Conservation (phyloP, 1,284 basidiomycete genomes). For the Trichosporon sp. region DNA sequence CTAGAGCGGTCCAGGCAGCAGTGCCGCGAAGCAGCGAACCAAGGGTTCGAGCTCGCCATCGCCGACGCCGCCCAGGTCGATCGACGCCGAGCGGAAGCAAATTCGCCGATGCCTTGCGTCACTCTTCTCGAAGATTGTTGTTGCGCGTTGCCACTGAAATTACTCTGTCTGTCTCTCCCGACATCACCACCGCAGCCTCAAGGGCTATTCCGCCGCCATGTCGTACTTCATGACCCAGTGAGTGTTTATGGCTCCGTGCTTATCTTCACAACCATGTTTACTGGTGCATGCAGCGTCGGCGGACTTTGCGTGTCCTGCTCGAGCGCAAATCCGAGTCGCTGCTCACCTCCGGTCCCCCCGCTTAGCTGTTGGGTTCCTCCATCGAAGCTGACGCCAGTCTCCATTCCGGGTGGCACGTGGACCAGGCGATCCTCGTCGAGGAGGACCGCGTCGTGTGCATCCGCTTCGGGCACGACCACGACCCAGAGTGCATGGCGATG, state of each 20-base stretch:
- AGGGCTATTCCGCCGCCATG: conserved; percentile 28
- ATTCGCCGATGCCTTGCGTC: not conserved
- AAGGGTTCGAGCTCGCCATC: not conserved
- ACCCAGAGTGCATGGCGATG: conserved; percentile 96
- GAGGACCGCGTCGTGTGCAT: conserved; percentile 94
- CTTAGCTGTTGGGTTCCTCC: not conserved
- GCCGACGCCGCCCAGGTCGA: not conserved
- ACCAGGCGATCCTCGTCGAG: conserved; percentile 95
- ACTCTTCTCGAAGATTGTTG: not conserved
- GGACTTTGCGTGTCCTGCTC: too few relatives aligned
- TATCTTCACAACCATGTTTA: too few relatives aligned
- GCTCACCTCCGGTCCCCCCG: not conserved
- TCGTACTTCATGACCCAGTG: conserved; percentile 53
- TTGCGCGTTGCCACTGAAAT: not conserved
- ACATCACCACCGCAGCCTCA: not conserved
- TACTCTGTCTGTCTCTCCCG: not conserved
- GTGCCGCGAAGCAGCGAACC: too few relatives aligned
- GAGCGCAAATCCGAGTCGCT: too few relatives aligned
- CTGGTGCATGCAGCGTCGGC: too few relatives aligned
- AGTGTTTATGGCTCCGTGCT: conserved; percentile 19
- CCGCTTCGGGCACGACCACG: conserved; percentile 93
- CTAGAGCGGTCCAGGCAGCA: too few relatives aligned
- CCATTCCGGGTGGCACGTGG: conserved; percentile 94
- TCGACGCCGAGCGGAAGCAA: not conserved
- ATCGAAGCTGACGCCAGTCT: conserved; percentile 51